Evolutionary conservation across 306 rosid species (phyloP).

Genomic region (Quercus berberidifolia): DNA sequence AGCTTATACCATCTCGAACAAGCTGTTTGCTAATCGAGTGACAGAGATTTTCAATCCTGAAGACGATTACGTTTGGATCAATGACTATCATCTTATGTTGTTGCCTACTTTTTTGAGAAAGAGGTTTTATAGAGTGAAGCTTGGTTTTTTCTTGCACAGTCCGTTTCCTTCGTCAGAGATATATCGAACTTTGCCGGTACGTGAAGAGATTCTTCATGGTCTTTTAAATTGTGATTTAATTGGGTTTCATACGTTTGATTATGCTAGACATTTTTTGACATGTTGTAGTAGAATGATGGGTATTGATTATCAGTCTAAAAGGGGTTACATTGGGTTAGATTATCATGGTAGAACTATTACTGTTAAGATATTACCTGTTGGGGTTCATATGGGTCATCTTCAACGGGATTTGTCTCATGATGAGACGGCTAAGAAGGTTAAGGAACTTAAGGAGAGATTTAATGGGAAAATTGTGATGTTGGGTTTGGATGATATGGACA

Average conservation of each 20-base stretch:
- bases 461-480: conserved; percentile 49
- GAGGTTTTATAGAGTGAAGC: conserved; percentile 45
- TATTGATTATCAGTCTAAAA: conserved; percentile 60
- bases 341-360: conserved; percentile 66
- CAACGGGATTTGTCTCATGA: conserved; percentile 32
- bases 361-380: conserved; percentile 59
- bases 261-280: conserved; percentile 70
- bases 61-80: conserved; percentile 69
- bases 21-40: conserved; percentile 59
- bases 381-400: conserved; percentile 70
- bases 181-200: conserved; percentile 53
- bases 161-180: conserved; percentile 66
- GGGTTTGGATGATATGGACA: conserved; percentile 73
- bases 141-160: conserved; percentile 66
- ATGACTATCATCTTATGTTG: conserved; percentile 73
- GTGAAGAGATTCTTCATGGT: conserved; percentile 51
- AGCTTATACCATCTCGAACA: conserved; percentile 61
- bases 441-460: conserved; percentile 33
- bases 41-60: conserved; percentile 57
- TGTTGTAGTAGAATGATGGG: conserved; percentile 78
- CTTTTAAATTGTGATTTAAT: conserved; percentile 64
- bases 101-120: conserved; percentile 56
- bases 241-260: conserved; percentile 73
- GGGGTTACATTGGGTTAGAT: conserved; percentile 72
- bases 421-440: conserved; percentile 32